Base-by-base conservation (phyloP, 768 basidiomycete genomes). In the Auriscalpium microsporum region DNA sequence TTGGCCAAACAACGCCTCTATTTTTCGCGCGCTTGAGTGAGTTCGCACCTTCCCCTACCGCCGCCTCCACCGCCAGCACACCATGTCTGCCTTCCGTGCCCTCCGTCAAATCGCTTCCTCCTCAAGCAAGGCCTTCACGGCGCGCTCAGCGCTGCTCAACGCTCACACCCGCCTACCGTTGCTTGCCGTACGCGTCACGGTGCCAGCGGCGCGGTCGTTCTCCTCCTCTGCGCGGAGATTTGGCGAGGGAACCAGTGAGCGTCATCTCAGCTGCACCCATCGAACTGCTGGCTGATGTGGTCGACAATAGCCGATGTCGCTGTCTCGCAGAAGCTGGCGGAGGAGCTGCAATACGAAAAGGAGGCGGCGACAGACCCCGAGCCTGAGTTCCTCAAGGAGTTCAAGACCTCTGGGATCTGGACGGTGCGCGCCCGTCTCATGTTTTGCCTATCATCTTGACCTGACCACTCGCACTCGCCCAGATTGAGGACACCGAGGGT, bases 261-360 rank as follows among this genome's bases (percentile, higher is more conserved):
- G n/a, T 11, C 16, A 21, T 52, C 19, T 36, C 45, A 17, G 16
- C 35, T 13, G 0, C 16, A 21, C 2, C 35, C n/a, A 1, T 45
- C 5, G 28, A 5, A 28, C 28, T 5, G 28, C 2, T 28, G 28
- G 7, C 28, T 28, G 28, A 28, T 4, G 28, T 7, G 7, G 28
- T 4, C 28, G 28, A 28, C 28, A 28, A 45, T 62, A 90, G 90
- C 84, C 56, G 90, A 94, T 67, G 73, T 88, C 35, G 69, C 80
- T 19, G 81, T 98, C 45, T 75, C 83, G 10, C 78, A 86, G 65
- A 90, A 87, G 63, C 75, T 95, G 49, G 69, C 77, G 50, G 83
- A 88, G 67, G 95, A 98, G 74, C 77, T 96, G 63, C 76, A 84
- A 64, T 96, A 87, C 67, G 94, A 99, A 74, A 74, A 80, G 57